phyloP scores from a whole-genome alignment of 2,329 filamentous ascomycete genomes.

The Xylariaceae sp. region DNA sequence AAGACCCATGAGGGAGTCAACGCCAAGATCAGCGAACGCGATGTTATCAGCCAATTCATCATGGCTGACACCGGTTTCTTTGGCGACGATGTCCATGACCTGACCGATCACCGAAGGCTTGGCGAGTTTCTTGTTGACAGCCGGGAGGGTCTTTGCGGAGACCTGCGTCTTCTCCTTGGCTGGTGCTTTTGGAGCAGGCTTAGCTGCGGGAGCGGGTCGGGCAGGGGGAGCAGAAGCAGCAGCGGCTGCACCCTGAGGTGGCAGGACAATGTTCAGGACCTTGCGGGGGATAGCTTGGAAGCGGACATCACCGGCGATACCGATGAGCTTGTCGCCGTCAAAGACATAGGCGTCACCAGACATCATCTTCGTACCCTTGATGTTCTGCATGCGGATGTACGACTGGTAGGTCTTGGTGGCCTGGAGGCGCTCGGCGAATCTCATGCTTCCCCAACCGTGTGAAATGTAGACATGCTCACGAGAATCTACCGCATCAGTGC shows the following conservation, averaged over 20 bases:
- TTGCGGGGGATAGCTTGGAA: slow-evolving; percentile 64
- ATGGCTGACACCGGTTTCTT: slow-evolving; percentile 50
- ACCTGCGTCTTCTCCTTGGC: slow-evolving; percentile 41
- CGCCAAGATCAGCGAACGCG: slow-evolving; percentile 52
- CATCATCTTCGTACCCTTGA: slow-evolving; percentile 47
- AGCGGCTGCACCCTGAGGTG: slow-evolving; percentile 49
- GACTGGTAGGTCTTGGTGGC: slow-evolving; percentile 46
- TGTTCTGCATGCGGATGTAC: slow-evolving; percentile 54
- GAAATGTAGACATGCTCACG: slow-evolving; percentile 53
- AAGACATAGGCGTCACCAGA: slow-evolving; percentile 52
- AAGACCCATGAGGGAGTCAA: slow-evolving; percentile 58
- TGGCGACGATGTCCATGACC: slow-evolving; percentile 50
- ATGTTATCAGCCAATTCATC: slow-evolving; percentile 54
- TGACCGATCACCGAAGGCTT: slow-evolving; percentile 40
- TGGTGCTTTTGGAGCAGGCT: slow-evolving; percentile 34
- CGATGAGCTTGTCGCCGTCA: slow-evolving; percentile 46
- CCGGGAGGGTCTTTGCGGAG: slow-evolving; percentile 42
- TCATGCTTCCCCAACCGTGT: slow-evolving; percentile 53
- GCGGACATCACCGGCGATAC: slow-evolving; percentile 51
- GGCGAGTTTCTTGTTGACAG: slow-evolving; percentile 47
- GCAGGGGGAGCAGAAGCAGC: slow-evolving; percentile 33
- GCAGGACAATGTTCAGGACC: slow-evolving; percentile 61
- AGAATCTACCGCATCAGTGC: slow-evolving; percentile 50
- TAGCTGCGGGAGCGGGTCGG: slow-evolving; percentile 33
- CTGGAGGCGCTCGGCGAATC: slow-evolving; percentile 44